These are phyloP conservation scores for Ramaria rubella DNA, from an alignment of 768 basidiomycete species.

Conservation along the genomic window DNA sequence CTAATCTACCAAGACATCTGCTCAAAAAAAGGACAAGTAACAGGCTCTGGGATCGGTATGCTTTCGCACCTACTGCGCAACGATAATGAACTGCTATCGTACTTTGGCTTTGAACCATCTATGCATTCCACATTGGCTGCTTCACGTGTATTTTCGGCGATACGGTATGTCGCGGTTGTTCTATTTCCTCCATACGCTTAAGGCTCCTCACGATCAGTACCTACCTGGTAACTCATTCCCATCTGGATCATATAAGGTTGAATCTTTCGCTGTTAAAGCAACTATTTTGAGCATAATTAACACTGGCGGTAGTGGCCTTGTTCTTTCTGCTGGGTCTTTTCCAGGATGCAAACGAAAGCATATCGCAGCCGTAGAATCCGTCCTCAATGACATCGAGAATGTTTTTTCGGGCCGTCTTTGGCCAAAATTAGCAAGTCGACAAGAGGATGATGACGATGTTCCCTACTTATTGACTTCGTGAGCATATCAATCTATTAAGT, in stretches of 20 bases:
- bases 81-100: constrained; percentile 50
- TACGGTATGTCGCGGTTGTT: not conserved
- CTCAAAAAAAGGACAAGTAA: not conserved
- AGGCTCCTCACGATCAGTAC: constrained; percentile 41
- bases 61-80: constrained; percentile 51
- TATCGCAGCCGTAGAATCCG: constrained; percentile 53
- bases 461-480: constrained; percentile 62
- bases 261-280: not conserved
- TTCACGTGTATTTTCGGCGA: constrained; percentile 19
- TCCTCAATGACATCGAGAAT: constrained; percentile 60
- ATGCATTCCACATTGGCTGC: constrained; percentile 17
- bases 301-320: constrained; percentile 44
- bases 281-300: not conserved
- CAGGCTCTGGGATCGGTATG: constrained; percentile 85
- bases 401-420: constrained; percentile 76
- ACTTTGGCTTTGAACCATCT: constrained; percentile 15
- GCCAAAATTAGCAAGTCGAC: constrained; percentile 78
- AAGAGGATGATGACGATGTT: constrained; percentile 50
- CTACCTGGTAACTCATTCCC: constrained; percentile 83
- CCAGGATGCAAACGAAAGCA: constrained; percentile 48
- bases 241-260: constrained; percentile 72
- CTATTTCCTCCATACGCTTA: not conserved
- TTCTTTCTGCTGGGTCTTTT: constrained; percentile 78
- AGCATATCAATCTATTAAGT: constrained; percentile 20
- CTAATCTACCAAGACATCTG: not conserved